Evolutionary conservation across 805 yeast species (phyloP).

Genomic region (Wickerhamomyces alni): DNA sequence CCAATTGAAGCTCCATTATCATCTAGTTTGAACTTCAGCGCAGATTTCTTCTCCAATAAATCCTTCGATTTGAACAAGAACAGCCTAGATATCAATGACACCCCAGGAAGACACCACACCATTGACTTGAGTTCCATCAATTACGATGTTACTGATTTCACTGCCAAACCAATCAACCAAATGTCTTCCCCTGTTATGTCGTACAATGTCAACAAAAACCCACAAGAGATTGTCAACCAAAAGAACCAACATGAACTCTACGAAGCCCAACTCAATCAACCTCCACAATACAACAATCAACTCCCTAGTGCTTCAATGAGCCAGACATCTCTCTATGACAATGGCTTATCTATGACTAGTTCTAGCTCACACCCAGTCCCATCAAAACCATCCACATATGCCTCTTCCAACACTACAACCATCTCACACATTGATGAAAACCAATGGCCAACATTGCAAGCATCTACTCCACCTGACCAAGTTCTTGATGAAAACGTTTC

Average conservation of each 20-base stretch:
- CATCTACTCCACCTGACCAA: constrained; percentile 12
- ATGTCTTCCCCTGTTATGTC: not conserved
- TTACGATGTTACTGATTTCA: constrained; percentile 12
- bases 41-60: not conserved
- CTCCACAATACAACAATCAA: no score
- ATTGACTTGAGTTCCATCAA: constrained; percentile 15
- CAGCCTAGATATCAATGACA: constrained; percentile 18
- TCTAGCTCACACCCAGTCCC: no score
- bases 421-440: constrained; percentile 6
- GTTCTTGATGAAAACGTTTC: not conserved
- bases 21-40: not conserved
- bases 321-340: no score
- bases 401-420: constrained; percentile 1
- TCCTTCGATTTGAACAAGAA: constrained; percentile 11
- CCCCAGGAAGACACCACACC: constrained; percentile 22
- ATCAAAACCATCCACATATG: not conserved
- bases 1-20: not conserved
- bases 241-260: not conserved
- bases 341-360: no score
- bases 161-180: not conserved
- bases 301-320: no score
- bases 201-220: not conserved
- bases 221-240: no score
- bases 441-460: constrained; percentile 17
- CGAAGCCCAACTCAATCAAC: constrained; percentile 1